These are phyloP conservation scores for Ramularia collo-cygni DNA, from an alignment of 2,329 filamentous ascomycete genomes.

Conservation along the genomic window DNA sequence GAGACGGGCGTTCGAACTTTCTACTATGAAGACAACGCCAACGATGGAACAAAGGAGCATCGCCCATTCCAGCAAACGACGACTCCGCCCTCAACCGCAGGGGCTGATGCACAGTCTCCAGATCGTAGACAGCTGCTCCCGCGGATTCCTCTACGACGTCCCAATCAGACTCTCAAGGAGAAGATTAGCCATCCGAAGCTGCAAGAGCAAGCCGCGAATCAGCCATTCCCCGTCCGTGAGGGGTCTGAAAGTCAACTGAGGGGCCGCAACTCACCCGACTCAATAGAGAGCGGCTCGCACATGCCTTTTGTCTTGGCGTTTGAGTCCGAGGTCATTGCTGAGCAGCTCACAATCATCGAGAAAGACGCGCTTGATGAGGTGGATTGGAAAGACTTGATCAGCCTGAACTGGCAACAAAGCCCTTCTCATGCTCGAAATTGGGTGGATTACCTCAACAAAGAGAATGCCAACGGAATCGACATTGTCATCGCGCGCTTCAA, in stretches of 20 bases:
- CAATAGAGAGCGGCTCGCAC: slow-evolving; percentile 42
- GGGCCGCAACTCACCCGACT: slow-evolving; percentile 1
- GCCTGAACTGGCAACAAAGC: slow-evolving; percentile 72
- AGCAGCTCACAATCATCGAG: slow-evolving; percentile 79
- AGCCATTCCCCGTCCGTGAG: slow-evolving; percentile 15
- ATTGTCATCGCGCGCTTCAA: slow-evolving; percentile 83
- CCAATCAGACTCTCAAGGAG: slow-evolving; percentile 14
- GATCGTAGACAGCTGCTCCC: slow-evolving; percentile 17
- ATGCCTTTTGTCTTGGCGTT: slow-evolving; percentile 76
- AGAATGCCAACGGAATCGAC: slow-evolving; percentile 56
- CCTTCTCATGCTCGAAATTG: slow-evolving; percentile 46
- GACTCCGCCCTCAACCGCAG: slow-evolving; percentile 33
- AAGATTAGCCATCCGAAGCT: slow-evolving; percentile 19
- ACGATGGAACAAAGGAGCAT: slow-evolving; percentile 17
- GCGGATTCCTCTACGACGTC: slow-evolving; percentile 6
- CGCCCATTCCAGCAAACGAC: slow-evolving; percentile 12
- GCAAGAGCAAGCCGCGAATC: slow-evolving; percentile 14
- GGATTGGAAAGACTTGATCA: slow-evolving; percentile 80
- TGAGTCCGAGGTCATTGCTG: slow-evolving; percentile 69
- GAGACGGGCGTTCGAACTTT: slow-evolving; percentile 41
- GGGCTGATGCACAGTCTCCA: slow-evolving; percentile 20
- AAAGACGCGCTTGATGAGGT: slow-evolving; percentile 81
- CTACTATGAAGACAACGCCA: slow-evolving; percentile 42
- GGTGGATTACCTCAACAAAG: slow-evolving; percentile 69
- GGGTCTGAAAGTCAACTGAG: slow-evolving; percentile 1